These are phyloP conservation scores for Wickerhamiella allomyrinae DNA, from an alignment of 805 yeast species.

Conservation along the genomic window DNA sequence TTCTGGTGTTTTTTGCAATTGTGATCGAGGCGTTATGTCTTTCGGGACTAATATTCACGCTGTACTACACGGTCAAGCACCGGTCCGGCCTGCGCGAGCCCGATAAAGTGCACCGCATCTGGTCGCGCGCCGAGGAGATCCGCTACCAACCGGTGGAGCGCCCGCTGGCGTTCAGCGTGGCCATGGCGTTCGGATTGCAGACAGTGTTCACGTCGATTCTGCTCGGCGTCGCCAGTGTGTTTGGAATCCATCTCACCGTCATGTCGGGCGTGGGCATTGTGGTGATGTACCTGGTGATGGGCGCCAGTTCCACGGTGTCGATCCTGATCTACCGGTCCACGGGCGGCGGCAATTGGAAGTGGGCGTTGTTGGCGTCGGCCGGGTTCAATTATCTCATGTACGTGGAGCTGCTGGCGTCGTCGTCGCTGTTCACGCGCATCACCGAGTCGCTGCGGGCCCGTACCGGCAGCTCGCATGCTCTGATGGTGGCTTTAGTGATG, in stretches of 20 bases:
- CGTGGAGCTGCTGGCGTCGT: slow-evolving; percentile 1
- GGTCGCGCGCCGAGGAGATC: slow-evolving; percentile 21
- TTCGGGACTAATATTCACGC: slow-evolving; percentile 12
- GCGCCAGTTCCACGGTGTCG: slow-evolving; percentile 11
- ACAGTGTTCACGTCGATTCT: slow-evolving; percentile 11
- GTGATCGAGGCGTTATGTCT: slow-evolving; percentile 11
- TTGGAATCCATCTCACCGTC: slow-evolving; percentile 4
- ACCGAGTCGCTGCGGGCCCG: neutral
- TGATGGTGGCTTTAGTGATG: slow-evolving; percentile 2
- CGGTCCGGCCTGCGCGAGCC: slow-evolving; percentile 21
- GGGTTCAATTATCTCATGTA: slow-evolving; percentile 11
- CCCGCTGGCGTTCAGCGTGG: slow-evolving; percentile 17
- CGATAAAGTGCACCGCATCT: slow-evolving; percentile 20
- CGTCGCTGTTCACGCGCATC: slow-evolving; percentile 5
- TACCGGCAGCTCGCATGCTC: neutral
- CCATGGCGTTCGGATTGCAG: slow-evolving; percentile 17
- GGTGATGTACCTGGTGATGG: slow-evolving; percentile 5
- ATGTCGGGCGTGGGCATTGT: slow-evolving; percentile 3
- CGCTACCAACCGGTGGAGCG: slow-evolving; percentile 19
- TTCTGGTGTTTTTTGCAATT: slow-evolving; percentile 11
- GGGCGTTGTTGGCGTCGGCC: slow-evolving; percentile 9
- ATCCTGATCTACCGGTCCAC: slow-evolving; percentile 18
- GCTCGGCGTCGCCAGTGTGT: slow-evolving; percentile 4
- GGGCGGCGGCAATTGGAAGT: slow-evolving; percentile 15
- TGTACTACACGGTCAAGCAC: slow-evolving; percentile 15